Percentiles rank a stretch among this genome's conserved stretches.
Conservation (phyloP, 148 eudicot species). For the Cornus kousa region DNA sequence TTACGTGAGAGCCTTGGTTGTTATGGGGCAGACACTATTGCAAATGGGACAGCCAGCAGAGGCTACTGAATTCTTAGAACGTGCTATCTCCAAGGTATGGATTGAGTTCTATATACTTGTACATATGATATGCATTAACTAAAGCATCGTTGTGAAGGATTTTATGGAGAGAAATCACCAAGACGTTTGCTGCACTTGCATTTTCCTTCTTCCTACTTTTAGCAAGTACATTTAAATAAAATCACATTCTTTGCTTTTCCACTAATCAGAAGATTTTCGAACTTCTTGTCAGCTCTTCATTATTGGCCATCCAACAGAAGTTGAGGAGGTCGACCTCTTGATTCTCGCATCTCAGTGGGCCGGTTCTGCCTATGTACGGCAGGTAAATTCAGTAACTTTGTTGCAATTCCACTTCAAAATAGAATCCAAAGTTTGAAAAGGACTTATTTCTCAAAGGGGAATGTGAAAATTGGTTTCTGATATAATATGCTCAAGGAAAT, state of each 20-base stretch:
- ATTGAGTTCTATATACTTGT: not conserved
- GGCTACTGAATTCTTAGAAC: conserved; percentile 61
- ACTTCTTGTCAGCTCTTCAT: conserved; percentile 37
- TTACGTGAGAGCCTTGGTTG: conserved; percentile 57
- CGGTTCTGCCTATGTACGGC: conserved; percentile 54
- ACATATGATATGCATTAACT: not conserved
- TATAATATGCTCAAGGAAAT: not conserved
- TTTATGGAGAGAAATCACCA: not conserved
- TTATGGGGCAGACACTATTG: conserved; percentile 62
- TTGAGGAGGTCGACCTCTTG: conserved; percentile 57
- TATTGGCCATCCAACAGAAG: conserved; percentile 45
- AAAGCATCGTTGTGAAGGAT: not conserved
- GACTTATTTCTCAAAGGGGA: not conserved
- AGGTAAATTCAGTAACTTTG: conserved; percentile 36
- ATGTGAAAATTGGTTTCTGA: not conserved
- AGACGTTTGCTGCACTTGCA: not conserved
- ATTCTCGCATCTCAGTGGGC: conserved; percentile 71
- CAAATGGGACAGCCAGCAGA: conserved; percentile 42
- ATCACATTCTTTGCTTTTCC: not conserved
- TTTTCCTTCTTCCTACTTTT: not conserved
- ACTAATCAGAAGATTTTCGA: not conserved
- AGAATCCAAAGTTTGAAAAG: not conserved
- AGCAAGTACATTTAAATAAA: not conserved
- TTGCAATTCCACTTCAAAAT: not conserved
- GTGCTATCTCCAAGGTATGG: conserved; percentile 68